Percentiles rank a stretch among this genome's conserved stretches.
Conservation (phyloP, 805 yeast species). For the Kodamaea hsintzibuensis region DNA sequence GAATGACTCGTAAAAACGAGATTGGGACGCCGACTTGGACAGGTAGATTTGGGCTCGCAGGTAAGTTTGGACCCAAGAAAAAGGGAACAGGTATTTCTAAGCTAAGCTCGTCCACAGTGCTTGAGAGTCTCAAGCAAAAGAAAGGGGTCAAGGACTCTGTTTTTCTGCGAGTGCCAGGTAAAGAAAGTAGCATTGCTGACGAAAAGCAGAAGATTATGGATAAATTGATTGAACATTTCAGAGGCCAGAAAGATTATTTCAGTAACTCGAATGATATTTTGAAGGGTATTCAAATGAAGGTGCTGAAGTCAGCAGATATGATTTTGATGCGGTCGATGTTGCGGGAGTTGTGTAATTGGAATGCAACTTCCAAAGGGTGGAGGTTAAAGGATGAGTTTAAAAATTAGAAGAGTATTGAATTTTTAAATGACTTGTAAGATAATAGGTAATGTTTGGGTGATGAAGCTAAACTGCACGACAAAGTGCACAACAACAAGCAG, state of each 20-base stretch:
- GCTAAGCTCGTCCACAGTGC: constrained; percentile 34
- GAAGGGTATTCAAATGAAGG: constrained; percentile 27
- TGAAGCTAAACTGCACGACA: too few relatives aligned
- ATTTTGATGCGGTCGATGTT: constrained; percentile 67
- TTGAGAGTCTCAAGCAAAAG: constrained; percentile 48
- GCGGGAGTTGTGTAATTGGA: constrained; percentile 69
- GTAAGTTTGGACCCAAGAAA: constrained; percentile 44
- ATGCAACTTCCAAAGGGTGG: constrained; percentile 63
- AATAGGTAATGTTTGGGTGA: too few relatives aligned
- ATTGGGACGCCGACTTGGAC: constrained; percentile 96
- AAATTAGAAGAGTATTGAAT: neutral
- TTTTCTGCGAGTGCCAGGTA: constrained; percentile 11
- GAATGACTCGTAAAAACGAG: constrained; percentile 41
- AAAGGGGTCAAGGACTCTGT: constrained; percentile 30
- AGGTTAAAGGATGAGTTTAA: constrained; percentile 50
- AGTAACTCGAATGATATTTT: constrained; percentile 53
- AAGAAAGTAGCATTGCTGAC: constrained; percentile 7
- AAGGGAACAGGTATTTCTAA: neutral
- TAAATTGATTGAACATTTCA: constrained; percentile 43
- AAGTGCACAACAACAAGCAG: too few relatives aligned
- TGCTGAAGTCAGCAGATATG: constrained; percentile 49
- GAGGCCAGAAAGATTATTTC: constrained; percentile 32
- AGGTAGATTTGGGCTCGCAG: constrained; percentile 86
- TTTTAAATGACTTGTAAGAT: too few relatives aligned
- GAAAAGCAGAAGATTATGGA: constrained; percentile 27